Base-by-base conservation (phyloP, 2,329 filamentous ascomycete genomes). In the Rosellinia necatrix region DNA sequence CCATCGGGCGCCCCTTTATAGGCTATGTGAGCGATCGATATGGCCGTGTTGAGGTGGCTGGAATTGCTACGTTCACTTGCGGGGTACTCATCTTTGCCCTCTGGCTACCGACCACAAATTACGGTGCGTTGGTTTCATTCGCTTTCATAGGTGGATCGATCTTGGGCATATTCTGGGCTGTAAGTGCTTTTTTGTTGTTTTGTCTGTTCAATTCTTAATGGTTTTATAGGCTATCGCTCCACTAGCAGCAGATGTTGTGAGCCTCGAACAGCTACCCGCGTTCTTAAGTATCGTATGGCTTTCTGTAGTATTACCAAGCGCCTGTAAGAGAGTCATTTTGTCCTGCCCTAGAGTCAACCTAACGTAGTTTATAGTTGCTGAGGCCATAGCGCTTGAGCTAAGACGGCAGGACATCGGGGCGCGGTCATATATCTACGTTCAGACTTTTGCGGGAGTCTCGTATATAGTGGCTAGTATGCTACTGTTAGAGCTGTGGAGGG, bases 131-230 rank as follows among this genome's bases (percentile, higher is more conserved):
- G 12, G 10, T 38, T 4, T 4, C n/a, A 15, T 54, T 54, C 13
- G 37, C 51, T 27, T 6, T 54, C 5, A 4, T 54, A 1, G 30
- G 51, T 13, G 51, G 51, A 7, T 22, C 44, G 1, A 43, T 54
- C 8, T 17, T 49, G 12, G 51, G 51, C 2, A 49, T 54, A 12
- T 49, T 37, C 17, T 54, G 51, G 51, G 35, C 22, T 12, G 51
- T 54, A 15, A 30, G 51, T 37, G 1, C 17, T 22, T 12, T 19
- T 4, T 3, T 15, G 21, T n/a, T n/a, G 12, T 5, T 2, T 13
- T n/a, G n/a, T 32, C 3, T 19, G 2, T 32, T 22, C 8, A 19
- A 15, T 21, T 6, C 9, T 19, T 52, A 32, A 52, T 15, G 9
- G 4, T 3, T 5, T 25, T 35, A 1, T 10, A 52, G 49, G 29